Evolutionary conservation across 495 filamentous ascomycete species (phyloP).

Genomic region (Saxophila tyrrhenica): DNA sequence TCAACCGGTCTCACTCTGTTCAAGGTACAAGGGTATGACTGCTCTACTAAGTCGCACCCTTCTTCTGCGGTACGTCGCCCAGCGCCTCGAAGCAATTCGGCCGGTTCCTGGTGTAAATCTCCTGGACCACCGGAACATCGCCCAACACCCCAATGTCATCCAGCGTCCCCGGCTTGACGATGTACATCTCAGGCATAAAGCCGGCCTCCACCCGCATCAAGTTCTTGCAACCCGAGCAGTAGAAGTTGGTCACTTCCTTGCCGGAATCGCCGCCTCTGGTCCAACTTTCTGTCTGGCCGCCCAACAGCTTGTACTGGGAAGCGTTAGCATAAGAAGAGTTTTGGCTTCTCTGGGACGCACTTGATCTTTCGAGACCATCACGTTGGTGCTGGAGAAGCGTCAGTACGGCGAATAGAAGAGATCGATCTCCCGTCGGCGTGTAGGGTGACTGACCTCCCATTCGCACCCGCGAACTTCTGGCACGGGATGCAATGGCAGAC

Average conservation of each 20-base stretch:
- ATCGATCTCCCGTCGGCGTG: not conserved
- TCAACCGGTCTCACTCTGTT: not conserved
- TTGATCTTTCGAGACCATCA: slow-evolving; percentile 2
- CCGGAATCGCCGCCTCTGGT: slow-evolving; percentile 11
- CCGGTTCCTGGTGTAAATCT: slow-evolving; percentile 14
- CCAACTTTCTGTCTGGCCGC: slow-evolving; percentile 2
- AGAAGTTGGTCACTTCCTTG: slow-evolving; percentile 10
- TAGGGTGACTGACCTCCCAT: not conserved
- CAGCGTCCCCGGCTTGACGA: slow-evolving; percentile 13
- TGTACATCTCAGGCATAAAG: slow-evolving; percentile 1
- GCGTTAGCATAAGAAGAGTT: not conserved
- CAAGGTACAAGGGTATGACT: not conserved
- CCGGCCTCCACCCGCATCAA: slow-evolving; percentile 8
- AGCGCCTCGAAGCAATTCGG: slow-evolving; percentile 6
- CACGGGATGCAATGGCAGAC: slow-evolving; percentile 17
- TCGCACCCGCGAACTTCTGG: slow-evolving; percentile 12
- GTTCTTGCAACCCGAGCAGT: slow-evolving; percentile 5
- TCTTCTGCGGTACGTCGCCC: slow-evolving; percentile 6
- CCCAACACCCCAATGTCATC: slow-evolving; percentile 7
- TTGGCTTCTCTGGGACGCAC: not conserved
- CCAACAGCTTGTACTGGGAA: slow-evolving; percentile 4
- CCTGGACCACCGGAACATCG: slow-evolving; percentile 1
- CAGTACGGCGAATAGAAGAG: no score
- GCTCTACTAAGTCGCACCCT: not conserved
- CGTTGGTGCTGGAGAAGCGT: slow-evolving; percentile 4